phyloP scores from a whole-genome alignment of 2,329 filamentous ascomycete species.

The Bipolaris zeicola region DNA sequence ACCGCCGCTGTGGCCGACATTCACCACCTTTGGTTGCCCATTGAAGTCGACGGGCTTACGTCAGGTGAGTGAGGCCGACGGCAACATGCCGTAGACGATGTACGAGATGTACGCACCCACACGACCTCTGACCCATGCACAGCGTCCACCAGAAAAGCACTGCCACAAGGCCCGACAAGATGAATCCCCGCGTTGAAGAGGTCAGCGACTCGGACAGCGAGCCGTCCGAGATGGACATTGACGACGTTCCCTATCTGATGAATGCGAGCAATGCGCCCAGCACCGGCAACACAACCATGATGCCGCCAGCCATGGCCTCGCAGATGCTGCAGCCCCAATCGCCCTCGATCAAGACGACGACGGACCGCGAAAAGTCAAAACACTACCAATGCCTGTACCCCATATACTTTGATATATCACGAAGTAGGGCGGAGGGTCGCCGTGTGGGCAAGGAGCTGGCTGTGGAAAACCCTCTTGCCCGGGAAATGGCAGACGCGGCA shows the following conservation, averaged over 20 bases:
- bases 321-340: constrained; percentile 46
- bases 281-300: constrained; percentile 16
- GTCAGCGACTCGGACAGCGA: constrained; percentile 79
- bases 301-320: constrained; percentile 29
- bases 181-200: constrained; percentile 85
- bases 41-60: not conserved
- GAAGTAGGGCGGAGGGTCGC: constrained; percentile 77
- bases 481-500: constrained; percentile 83
- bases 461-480: constrained; percentile 82
- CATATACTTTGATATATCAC: constrained; percentile 85
- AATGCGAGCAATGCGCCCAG: constrained; percentile 42
- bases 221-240: constrained; percentile 73
- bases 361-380: constrained; percentile 64
- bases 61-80: constrained; percentile 6
- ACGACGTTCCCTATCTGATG: constrained; percentile 73
- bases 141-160: not conserved
- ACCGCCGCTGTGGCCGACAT: constrained; percentile 1
- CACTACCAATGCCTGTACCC: constrained; percentile 91
- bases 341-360: constrained; percentile 49
- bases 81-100: too few species aligned
- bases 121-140: constrained; percentile 43
- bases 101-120: not conserved
- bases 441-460: constrained; percentile 75
- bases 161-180: constrained; percentile 15
- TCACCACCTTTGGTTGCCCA: constrained; percentile 2